Evolutionary conservation across 2,329 filamentous ascomycete genomes (phyloP), one percentile per base, ranked within the genome.

Genomic region (Ophiocordyceps sinensis): DNA sequence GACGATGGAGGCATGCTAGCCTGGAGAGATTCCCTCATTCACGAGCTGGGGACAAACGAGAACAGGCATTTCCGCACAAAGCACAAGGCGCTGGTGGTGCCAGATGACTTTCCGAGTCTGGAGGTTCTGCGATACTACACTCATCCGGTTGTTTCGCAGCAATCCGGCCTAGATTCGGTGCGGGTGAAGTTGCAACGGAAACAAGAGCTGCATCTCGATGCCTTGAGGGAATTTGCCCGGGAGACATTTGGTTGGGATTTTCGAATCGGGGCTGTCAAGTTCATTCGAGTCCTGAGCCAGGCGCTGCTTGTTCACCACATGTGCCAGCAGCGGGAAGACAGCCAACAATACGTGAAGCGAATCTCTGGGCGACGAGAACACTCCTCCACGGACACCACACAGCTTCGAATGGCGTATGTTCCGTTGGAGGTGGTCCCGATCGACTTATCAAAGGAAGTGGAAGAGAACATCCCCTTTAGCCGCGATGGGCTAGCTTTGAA

Each of bases 211-310:
- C 50, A 57, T 8, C 41, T 63, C 4, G 51, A 57, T 4, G 77
- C 74, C 0, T 61, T 98, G 30, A 74, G 89, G 30, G 69, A 72
- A 13, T 95, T 94, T 55, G 74, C 80, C 0, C 71, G 73, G 1
- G 79, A 93, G 47, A 81, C 80, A 0, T 93, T 98, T 49, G 86
- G 88, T 44, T 98, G 91, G 91, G 76, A 73, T 5, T 82, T 79
- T 50, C 73, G 79, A 26, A 71, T 72, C 39, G 89, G 88, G 1
- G 87, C 88, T 14, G 75, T 82, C 53, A 94, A 94, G 53, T 84
- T 94, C 45, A 79, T 94, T 26, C 75, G 81, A 13, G 81, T 84
- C 26, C 64, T 96, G 11, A 82, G 86, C 0, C 84, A 86, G 11
- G 78, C 81, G 8, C 62, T 96, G 1, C 65, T 96, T 3, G 68